Conservation (phyloP, 2,329 filamentous ascomycete species). For the Ilyonectria robusta region DNA sequence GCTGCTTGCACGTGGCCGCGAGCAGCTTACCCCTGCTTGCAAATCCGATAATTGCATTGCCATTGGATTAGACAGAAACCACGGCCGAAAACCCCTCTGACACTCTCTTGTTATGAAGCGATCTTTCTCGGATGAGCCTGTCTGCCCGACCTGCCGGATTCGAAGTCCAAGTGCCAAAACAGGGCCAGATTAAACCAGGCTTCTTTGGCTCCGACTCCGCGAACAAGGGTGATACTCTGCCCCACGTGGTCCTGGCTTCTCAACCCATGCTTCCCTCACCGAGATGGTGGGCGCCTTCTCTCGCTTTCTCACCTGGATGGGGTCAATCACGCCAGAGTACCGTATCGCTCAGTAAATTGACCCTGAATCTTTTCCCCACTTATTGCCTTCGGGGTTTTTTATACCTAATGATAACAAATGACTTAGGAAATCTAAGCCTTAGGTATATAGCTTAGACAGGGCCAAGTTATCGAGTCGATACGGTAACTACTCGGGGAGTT, state of each 20-base stretch:
- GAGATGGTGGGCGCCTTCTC: slow-evolving; percentile 1
- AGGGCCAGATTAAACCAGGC: slow-evolving; percentile 1
- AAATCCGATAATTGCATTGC: not conserved
- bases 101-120: not conserved
- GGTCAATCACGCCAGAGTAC: too few relatives aligned
- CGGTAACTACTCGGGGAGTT: not conserved
- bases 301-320: not conserved
- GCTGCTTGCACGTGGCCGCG: slow-evolving; percentile 13
- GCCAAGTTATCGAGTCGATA: too few relatives aligned
- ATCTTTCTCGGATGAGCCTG: not conserved
- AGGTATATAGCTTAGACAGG: too few relatives aligned
- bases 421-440: too few relatives aligned
- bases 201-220: slow-evolving; percentile 15
- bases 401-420: too few relatives aligned
- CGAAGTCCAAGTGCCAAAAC: slow-evolving; percentile 13
- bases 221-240: slow-evolving; percentile 19
- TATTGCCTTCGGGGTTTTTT: too few relatives aligned
- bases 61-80: slow-evolving; percentile 1
- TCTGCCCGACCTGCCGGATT: not conserved
- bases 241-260: slow-evolving; percentile 27
- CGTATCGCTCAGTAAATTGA: too few relatives aligned
- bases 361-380: too few relatives aligned
- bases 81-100: not conserved
- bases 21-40: not conserved
- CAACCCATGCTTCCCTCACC: slow-evolving; percentile 22